Evolutionary conservation across 148 eudicot genomes (phyloP).

Genomic region (Rhododendron vialii): DNA sequence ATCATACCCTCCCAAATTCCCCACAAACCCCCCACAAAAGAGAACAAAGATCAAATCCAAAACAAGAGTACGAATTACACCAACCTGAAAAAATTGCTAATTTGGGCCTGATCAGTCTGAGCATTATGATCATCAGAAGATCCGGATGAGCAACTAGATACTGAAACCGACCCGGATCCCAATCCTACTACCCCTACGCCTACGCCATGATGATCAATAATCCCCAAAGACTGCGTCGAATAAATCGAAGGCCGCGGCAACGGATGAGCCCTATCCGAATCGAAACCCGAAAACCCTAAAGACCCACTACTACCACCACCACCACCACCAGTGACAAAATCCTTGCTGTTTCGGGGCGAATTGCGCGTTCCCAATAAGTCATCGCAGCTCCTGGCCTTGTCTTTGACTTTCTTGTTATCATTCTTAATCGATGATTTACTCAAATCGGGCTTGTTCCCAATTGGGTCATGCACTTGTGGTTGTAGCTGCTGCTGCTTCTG

Average conservation of each 20-base stretch:
- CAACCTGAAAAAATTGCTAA: constrained; percentile 47
- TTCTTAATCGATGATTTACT: constrained; percentile 4
- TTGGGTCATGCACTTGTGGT: background rate
- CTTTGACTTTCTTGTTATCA: constrained; percentile 14
- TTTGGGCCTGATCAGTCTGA: constrained; percentile 41
- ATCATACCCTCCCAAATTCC: background rate
- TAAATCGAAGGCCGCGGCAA: constrained; percentile 50
- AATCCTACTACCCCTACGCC: constrained; percentile 10
- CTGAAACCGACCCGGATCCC: constrained; percentile 59
- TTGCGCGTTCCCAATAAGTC: constrained; percentile 23
- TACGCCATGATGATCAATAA: constrained; percentile 16
- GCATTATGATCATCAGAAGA: constrained; percentile 61
- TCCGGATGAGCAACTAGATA: constrained; percentile 78
- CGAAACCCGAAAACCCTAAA: constrained; percentile 53
- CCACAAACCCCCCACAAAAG: background rate
- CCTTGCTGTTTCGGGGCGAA: constrained; percentile 31
- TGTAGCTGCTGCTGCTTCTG: background rate
- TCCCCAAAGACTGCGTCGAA: constrained; percentile 17
- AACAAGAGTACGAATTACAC: background rate
- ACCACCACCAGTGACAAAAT: constrained; percentile 3
- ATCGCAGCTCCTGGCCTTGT: constrained; percentile 37
- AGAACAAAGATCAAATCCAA: background rate
- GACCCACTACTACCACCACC: constrained; percentile 23
- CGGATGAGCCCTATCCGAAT: constrained; percentile 66
- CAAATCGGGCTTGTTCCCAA: constrained; percentile 2